phyloP scores from a whole-genome alignment of 1,284 basidiomycete species.

The Tilletia setariae region DNA sequence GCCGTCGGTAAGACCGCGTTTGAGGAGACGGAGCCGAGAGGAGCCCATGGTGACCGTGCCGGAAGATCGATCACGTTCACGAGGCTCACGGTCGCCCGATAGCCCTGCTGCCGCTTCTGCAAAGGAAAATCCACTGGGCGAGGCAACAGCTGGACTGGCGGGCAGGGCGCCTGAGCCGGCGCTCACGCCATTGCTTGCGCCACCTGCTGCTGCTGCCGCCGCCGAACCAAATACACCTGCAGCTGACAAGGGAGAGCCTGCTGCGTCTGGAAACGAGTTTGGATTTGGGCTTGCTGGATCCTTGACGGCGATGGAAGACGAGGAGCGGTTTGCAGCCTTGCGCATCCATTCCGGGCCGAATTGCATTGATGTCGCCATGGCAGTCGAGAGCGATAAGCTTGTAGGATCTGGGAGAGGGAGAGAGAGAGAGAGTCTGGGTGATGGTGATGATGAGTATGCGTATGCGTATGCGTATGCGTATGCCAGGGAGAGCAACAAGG shows the following conservation, averaged over 20 bases:
- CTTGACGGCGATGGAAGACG: conserved; percentile 9
- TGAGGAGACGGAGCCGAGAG: conserved; percentile 3
- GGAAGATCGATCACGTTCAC: background rate
- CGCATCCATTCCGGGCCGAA: conserved; percentile 53
- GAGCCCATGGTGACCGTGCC: conserved; percentile 14
- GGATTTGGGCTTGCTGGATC: conserved; percentile 14
- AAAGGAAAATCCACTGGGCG: conserved; percentile 45
- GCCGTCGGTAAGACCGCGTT: background rate
- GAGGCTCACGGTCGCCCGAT: conserved; percentile 11
- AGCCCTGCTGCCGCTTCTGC: conserved; percentile 37
- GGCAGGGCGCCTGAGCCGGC: background rate
- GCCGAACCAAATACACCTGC: background rate
- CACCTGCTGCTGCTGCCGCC: background rate
- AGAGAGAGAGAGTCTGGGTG: conserved; percentile 6
- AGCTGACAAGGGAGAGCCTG: conserved; percentile 1
- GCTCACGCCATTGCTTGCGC: background rate
- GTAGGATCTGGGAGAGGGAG: conserved; percentile 19
- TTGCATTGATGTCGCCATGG: conserved; percentile 48
- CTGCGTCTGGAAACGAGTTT: conserved; percentile 16
- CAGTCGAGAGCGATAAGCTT: background rate
- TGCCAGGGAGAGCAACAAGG: background rate
- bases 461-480: background rate
- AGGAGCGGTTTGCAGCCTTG: conserved; percentile 30
- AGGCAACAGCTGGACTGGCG: conserved; percentile 30
- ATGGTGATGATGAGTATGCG: background rate